Evolutionary conservation across 2,329 filamentous ascomycete species (phyloP).

Genomic region (Fonsecaea monophora): DNA sequence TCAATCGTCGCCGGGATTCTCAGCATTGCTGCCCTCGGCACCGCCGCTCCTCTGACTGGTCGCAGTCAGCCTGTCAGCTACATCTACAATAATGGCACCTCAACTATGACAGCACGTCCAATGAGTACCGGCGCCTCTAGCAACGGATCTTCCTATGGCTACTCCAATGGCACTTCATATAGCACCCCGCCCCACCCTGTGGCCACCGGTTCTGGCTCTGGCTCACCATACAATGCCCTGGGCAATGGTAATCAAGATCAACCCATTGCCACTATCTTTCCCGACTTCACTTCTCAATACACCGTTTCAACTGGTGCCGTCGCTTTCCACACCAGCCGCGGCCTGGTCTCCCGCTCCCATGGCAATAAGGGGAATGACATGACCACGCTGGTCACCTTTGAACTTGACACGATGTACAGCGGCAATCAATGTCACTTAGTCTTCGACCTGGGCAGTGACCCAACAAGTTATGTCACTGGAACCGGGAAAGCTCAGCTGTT

Average conservation of each 20-base stretch:
- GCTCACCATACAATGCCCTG: neutral
- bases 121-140: neutral
- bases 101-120: neutral
- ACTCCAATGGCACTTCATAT: conserved; percentile 1
- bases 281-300: conserved; percentile 31
- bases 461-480: conserved; percentile 25
- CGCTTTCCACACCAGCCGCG: conserved; percentile 45
- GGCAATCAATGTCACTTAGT: conserved; percentile 37
- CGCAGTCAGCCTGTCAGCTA: conserved; percentile 10
- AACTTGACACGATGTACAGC: conserved; percentile 25
- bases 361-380: conserved; percentile 43
- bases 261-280: conserved; percentile 28
- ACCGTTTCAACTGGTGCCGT: conserved; percentile 46
- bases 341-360: conserved; percentile 62
- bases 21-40: conserved; percentile 18
- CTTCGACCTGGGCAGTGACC: conserved; percentile 32
- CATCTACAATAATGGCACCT: conserved; percentile 8
- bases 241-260: conserved; percentile 6
- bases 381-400: conserved; percentile 40
- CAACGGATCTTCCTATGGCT: neutral
- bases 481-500: conserved; percentile 37
- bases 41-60: conserved; percentile 26
- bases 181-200: neutral
- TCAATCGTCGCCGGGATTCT: conserved; percentile 27
- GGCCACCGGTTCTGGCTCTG: neutral